Evolutionary conservation across 2,329 filamentous ascomycete species (phyloP).

Genomic region (Diaporthe velutina): DNA sequence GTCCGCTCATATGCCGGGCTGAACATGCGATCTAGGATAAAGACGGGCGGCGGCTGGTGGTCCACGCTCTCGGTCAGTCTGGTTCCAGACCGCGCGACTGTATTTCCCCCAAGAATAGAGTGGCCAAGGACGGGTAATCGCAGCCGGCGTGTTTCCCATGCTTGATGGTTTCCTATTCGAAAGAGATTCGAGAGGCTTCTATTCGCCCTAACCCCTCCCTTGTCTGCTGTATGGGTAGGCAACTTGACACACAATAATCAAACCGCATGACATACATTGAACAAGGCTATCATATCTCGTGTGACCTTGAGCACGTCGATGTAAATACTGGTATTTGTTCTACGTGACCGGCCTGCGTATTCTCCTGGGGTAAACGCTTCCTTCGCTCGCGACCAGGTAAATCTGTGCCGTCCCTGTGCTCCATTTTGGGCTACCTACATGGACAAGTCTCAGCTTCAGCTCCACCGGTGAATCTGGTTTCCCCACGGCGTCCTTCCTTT

Average conservation of each 20-base stretch:
- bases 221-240: not conserved
- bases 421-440: constrained; percentile 32
- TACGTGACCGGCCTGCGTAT: not conserved
- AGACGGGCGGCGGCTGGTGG: constrained; percentile 24
- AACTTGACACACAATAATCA: constrained; percentile 5
- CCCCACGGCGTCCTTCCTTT: constrained; percentile 1
- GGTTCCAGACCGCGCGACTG: constrained; percentile 15
- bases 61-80: constrained; percentile 18
- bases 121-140: not conserved
- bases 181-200: not conserved
- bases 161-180: not conserved
- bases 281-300: constrained; percentile 17
- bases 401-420: constrained; percentile 25
- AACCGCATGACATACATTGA: constrained; percentile 1
- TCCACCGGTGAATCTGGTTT: constrained; percentile 13
- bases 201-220: not conserved
- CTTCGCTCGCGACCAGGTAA: not conserved
- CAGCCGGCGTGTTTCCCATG: constrained; percentile 17
- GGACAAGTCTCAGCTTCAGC: constrained; percentile 29
- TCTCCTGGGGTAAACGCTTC: not conserved
- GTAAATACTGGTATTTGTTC: not conserved
- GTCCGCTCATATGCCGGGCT: constrained; percentile 20
- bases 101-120: not conserved
- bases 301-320: constrained; percentile 4
- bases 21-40: not conserved